Conservation (phyloP, 805 yeast genomes). For the Limtongia smithiae region DNA sequence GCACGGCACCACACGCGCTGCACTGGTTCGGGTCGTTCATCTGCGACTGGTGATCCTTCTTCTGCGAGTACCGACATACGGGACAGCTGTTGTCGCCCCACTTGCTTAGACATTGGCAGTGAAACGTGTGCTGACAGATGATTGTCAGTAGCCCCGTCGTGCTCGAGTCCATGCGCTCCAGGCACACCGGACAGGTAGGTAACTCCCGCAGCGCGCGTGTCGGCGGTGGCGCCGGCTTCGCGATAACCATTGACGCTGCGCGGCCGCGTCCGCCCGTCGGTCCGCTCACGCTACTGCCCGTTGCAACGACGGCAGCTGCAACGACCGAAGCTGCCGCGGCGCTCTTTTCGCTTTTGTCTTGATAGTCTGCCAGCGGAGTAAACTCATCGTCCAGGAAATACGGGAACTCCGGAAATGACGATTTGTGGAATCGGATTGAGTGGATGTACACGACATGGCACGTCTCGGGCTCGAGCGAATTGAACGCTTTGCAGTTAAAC, state of each 20-base stretch:
- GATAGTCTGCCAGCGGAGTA: constrained; percentile 39
- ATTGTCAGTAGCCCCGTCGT: constrained; percentile 80
- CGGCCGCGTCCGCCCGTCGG: too few species aligned
- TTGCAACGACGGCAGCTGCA: neutral
- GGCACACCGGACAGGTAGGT: constrained; percentile 90
- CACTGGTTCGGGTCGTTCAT: constrained; percentile 40
- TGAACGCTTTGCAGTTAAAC: constrained; percentile 72
- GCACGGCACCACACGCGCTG: constrained; percentile 52
- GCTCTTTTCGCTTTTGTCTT: constrained; percentile 4
- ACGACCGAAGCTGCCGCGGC: neutral
- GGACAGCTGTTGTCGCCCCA: constrained; percentile 86
- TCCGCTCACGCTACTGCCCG: neutral
- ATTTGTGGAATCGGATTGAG: constrained; percentile 46
- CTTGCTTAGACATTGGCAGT: constrained; percentile 78
- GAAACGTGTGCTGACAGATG: constrained; percentile 91
- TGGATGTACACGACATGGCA: constrained; percentile 76
- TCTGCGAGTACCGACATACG: constrained; percentile 74
- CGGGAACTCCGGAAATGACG: constrained; percentile 49
- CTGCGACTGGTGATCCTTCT: constrained; percentile 29
- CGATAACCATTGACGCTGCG: constrained; percentile 12
- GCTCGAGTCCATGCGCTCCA: constrained; percentile 79
- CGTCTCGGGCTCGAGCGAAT: constrained; percentile 82
- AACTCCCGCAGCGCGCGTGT: constrained; percentile 49
- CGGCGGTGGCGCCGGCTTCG: constrained; percentile 31
- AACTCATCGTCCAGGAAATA: constrained; percentile 72